Evolutionary conservation across 2,329 filamentous ascomycete species (phyloP), one percentile per base, ranked within the genome.

Genomic region (Boeremia lycopersici): DNA sequence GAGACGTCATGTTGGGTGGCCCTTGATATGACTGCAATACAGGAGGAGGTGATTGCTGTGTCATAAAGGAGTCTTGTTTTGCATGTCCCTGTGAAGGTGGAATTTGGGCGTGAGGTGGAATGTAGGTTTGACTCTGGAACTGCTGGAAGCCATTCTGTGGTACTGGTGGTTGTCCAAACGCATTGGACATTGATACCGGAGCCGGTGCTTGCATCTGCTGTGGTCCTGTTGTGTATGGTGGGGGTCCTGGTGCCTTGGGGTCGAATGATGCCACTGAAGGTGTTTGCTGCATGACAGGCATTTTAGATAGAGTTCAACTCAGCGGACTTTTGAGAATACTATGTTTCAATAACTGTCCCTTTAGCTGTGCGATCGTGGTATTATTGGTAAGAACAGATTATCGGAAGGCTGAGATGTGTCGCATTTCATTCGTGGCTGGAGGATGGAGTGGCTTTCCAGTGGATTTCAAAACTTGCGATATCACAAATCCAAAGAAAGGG

Each of bases 1-100:
- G 62, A n/a, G 62, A 51, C 2, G 64, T 65, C 59, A 71, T 67
- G 15, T 58, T 68, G 19, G 56, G 55, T 8, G 62, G 40, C 44
- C 63, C 66, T 45, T 67, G 64, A 11, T 60, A 60, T 12, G 60
- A 57, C 25, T 65, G 67, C 30, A 64, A 61, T 13, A 23, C 41
- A 2, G 53, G 30, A 13, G 59, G 56, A 6, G 55, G 11, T 19
- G 59, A 53, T n/a, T 59, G 57, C 35, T 59, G 54, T 53, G 39
- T 29, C 65, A 58, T 23, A 35, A 54, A 56, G 54, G 56, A 53
- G 6, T 54, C 41, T 33, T 63, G 61, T 46, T 56, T 52, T 17
- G 34, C 26, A 13, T 54, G 42, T 13, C 11, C 40, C 2, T 43
- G 17, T 11, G 40, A 29, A 2, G 29, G 40, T 30, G 33, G 3